Evolutionary conservation across 1,139 yeast species (phyloP), one percentile per base, ranked within the genome.

Genomic region (Meyerozyma elateridarum): DNA sequence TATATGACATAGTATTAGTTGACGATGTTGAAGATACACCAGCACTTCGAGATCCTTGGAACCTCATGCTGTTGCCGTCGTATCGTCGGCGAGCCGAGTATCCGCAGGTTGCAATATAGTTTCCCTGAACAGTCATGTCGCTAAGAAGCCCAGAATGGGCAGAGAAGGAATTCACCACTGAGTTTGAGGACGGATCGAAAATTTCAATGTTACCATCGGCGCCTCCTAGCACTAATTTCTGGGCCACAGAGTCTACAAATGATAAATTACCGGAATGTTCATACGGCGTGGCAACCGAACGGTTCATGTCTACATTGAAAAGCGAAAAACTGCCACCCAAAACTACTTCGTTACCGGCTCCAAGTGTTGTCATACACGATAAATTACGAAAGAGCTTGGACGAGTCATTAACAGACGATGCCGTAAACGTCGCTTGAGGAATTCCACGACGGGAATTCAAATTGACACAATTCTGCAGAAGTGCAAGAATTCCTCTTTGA

Each of bases 81-180:
- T 44, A 49, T 13, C 64, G 45, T 33, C 56, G 59, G 22, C 93
- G 70, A 15, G 73, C 57, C 0, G 94, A 79, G 44, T 70, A 76
- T 0, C 97, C 97, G 38, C 95, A 85, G 0, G 95, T 82, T 16
- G 88, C 81, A 21, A 89, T 64, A 22, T 80, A 77, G 39, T 79
- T 75, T 20, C 89, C 96, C 42, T 77, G 75, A 19, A 85, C 73
- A 46, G 84, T 94, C 52, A 91, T 64, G 39, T 85, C 89, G 1
- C 93, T 75, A 15, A 91, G 61, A 1, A 83, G 68, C 0, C 91
- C 85, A 18, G 83, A 74, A 51, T 85, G 95, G 9, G 91, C 85
- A 9, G 66, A 60, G 47, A 88, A 81, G 1, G 77, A 63, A 41
- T 77, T 75, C 6, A 85, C 61, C 1, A 78, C 60, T 32, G 52